Evolutionary conservation across 305 asterid species (phyloP).

Genomic region (Fraxinus albicans): DNA sequence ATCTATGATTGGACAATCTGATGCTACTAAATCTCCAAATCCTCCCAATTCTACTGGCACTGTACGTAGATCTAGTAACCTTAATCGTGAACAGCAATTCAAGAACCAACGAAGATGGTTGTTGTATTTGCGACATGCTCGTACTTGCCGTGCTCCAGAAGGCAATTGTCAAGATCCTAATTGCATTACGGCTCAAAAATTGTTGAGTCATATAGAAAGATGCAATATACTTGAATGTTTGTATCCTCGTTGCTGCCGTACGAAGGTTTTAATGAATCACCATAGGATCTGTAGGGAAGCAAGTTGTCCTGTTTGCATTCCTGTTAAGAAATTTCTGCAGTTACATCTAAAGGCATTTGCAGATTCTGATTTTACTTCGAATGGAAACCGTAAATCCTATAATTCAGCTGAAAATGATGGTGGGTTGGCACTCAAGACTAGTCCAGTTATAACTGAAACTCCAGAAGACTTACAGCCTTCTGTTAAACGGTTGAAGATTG

Average conservation of each 20-base stretch:
- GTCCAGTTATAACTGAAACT: constrained; percentile 42
- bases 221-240: constrained; percentile 54
- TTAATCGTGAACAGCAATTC: constrained; percentile 55
- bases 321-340: constrained; percentile 62
- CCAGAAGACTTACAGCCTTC: constrained; percentile 69
- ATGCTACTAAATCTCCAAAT: constrained; percentile 46
- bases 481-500: constrained; percentile 73
- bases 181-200: constrained; percentile 61
- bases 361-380: constrained; percentile 44
- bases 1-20: constrained; percentile 56
- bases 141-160: constrained; percentile 73
- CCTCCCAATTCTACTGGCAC: constrained; percentile 41
- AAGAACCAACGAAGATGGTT: constrained; percentile 75
- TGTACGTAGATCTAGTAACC: constrained; percentile 39
- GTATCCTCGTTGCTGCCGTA: constrained; percentile 61
- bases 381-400: constrained; percentile 46
- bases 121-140: constrained; percentile 84
- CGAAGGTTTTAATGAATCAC: constrained; percentile 58
- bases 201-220: constrained; percentile 64
- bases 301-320: constrained; percentile 86
- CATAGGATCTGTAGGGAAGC: constrained; percentile 55
- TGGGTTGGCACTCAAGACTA: constrained; percentile 38
- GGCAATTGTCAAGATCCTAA: constrained; percentile 74
- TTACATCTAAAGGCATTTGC: constrained; percentile 49
- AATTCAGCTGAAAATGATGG: constrained; percentile 51